These are phyloP conservation scores for Sanghuangporus sanghuang DNA, from an alignment of 1,284 basidiomycete genomes.

Conservation along the genomic window DNA sequence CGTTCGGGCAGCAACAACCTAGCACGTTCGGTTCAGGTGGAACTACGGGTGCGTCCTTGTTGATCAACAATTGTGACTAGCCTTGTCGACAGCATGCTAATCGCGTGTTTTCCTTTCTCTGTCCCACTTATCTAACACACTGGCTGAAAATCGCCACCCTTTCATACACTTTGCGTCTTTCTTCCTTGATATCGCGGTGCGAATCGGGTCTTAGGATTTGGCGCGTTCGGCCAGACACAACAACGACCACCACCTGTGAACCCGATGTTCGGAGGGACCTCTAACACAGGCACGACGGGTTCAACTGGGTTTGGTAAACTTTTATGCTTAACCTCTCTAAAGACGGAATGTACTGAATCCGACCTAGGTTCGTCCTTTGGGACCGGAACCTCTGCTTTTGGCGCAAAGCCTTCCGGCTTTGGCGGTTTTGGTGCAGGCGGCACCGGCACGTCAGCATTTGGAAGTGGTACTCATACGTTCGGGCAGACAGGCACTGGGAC, in stretches of 20 bases:
- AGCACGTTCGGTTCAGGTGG: conserved; percentile 40
- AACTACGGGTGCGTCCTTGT: conserved; percentile 30
- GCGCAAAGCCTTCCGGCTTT: conserved; percentile 49
- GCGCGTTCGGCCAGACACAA: conserved; percentile 44
- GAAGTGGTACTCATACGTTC: conserved; percentile 35
- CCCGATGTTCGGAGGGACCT: conserved; percentile 71
- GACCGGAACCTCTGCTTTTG: conserved; percentile 46
- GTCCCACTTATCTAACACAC: background rate
- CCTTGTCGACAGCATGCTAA: conserved; percentile 4
- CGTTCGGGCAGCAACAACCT: conserved; percentile 41
- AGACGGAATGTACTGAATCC: background rate
- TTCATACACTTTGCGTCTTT: background rate
- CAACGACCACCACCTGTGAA: conserved; percentile 62
- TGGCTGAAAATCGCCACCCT: background rate
- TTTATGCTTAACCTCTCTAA: background rate
- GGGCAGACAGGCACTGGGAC: conserved; percentile 31
- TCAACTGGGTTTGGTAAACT: conserved; percentile 55
- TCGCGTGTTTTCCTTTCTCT: background rate
- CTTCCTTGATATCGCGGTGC: background rate
- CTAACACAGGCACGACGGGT: conserved; percentile 29
- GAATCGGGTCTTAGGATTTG: conserved; percentile 36
- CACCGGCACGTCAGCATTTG: conserved; percentile 35
- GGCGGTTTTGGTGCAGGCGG: conserved; percentile 33
- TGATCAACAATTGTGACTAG: conserved; percentile 22
- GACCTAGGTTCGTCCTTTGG: conserved; percentile 49